phyloP scores from a whole-genome alignment of 805 yeast genomes.

The Blastobotrys attinorum region DNA sequence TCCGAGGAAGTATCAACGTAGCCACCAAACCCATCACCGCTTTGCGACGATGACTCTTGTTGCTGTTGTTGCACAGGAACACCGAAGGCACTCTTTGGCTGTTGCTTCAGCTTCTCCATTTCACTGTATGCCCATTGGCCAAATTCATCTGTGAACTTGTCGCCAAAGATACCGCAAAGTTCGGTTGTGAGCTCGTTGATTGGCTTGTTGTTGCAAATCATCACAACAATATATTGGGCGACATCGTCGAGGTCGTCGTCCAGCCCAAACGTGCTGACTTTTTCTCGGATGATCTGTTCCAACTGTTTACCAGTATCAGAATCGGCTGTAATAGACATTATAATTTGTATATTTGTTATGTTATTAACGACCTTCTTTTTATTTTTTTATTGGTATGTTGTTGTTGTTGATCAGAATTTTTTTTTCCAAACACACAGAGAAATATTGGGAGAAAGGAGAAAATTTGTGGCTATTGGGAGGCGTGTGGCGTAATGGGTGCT shows the following conservation, averaged over 20 bases:
- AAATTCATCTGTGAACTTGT: conserved; percentile 18
- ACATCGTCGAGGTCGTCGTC: conserved; percentile 23
- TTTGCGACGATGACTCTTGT: no score
- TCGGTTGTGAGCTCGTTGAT: conserved; percentile 19
- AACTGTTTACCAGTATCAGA: conserved; percentile 13
- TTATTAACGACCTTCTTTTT: background rate
- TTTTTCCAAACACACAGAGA: no score
- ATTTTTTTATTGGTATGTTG: background rate
- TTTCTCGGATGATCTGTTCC: conserved; percentile 14
- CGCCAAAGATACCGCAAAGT: conserved; percentile 21
- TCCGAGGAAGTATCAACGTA: background rate
- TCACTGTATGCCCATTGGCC: conserved; percentile 20
- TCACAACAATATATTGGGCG: conserved; percentile 23
- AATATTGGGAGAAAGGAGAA: no score
- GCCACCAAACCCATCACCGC: conserved; percentile 1
- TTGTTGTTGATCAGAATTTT: background rate
- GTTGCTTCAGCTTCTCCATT: conserved; percentile 5
- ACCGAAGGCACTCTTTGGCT: background rate
- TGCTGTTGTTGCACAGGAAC: conserved; percentile 1
- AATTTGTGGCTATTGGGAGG: no score
- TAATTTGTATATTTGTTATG: background rate
- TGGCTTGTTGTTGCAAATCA: conserved; percentile 22
- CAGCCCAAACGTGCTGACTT: conserved; percentile 17
- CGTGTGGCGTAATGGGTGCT: no score
- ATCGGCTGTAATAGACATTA: conserved; percentile 1